Conservation (phyloP, 2,329 filamentous ascomycete genomes). For the Aspergillus costaricaensis region DNA sequence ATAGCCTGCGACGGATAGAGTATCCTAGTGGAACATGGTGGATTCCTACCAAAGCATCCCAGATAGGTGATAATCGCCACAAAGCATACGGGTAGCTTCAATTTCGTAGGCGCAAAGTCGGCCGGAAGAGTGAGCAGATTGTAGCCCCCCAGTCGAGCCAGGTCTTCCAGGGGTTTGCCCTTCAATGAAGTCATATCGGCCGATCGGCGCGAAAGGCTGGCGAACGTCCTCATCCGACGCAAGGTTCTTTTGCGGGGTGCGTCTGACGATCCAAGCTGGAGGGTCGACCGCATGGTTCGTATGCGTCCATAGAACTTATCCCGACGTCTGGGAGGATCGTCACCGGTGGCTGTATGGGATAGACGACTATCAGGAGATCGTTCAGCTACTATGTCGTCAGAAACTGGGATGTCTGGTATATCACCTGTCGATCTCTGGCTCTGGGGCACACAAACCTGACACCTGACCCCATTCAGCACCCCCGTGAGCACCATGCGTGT, state of each 20-base stretch:
- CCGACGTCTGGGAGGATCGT: conserved; percentile 19
- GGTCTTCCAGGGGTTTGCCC: conserved; percentile 42
- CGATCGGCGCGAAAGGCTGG: conserved; percentile 30
- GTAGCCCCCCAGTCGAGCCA: conserved; percentile 47
- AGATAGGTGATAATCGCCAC: conserved; percentile 44
- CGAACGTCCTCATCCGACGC: conserved; percentile 45
- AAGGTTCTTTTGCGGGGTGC: conserved; percentile 26
- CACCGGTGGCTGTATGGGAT: not conserved
- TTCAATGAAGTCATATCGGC: conserved; percentile 36
- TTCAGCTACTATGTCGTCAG: conserved; percentile 6
- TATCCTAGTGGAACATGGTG: conserved; percentile 16
- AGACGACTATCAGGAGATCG: not conserved
- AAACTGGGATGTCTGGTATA: not conserved
- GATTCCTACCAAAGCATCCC: conserved; percentile 36
- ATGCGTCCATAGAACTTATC: conserved; percentile 32
- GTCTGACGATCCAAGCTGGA: conserved; percentile 27
- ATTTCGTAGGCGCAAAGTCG: conserved; percentile 40
- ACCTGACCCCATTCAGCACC: not conserved
- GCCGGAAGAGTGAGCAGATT: conserved; percentile 40
- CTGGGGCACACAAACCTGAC: conserved; percentile 8
- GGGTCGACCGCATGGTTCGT: conserved; percentile 38
- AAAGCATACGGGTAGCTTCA: conserved; percentile 47
- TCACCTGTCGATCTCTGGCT: not conserved
- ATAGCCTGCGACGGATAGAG: conserved; percentile 1
- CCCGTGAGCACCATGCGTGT: conserved; percentile 5